Evolutionary conservation across 208 protist species (phyloP).

Genomic region (Crithidia brevicula): DNA sequence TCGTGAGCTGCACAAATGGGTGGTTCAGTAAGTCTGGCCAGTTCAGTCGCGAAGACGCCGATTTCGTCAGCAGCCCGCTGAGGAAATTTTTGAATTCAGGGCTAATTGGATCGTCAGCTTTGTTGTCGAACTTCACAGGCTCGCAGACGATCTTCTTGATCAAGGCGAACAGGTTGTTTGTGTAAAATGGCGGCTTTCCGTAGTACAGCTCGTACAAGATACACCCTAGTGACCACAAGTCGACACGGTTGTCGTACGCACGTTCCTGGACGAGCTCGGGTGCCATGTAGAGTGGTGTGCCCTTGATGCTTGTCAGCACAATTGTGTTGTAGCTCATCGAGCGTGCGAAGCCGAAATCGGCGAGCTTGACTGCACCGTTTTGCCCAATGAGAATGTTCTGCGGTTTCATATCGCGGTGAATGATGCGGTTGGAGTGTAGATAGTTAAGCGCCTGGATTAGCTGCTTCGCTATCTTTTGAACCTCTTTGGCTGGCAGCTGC

Average conservation of each 20-base stretch:
- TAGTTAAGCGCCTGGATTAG: constrained; percentile 97
- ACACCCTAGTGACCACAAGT: constrained; percentile 98
- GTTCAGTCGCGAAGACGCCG: constrained; percentile 86
- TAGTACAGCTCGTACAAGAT: constrained; percentile 98
- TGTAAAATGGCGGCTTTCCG: constrained; percentile 97
- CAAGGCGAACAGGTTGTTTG: constrained; percentile 95
- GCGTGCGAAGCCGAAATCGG: constrained; percentile 98
- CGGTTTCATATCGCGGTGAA: constrained; percentile 97
- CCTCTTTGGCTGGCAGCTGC: constrained; percentile 87
- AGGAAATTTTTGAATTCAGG: constrained; percentile 92
- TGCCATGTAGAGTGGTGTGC: constrained; percentile 97
- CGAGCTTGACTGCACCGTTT: constrained; percentile 96
- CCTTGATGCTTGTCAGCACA: constrained; percentile 96
- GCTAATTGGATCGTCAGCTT: constrained; percentile 82
- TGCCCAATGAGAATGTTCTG: constrained; percentile 97
- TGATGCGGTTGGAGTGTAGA: constrained; percentile 97
- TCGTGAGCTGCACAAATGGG: constrained; percentile 84
- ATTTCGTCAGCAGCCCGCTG: constrained; percentile 95
- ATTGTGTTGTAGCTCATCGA: constrained; percentile 96
- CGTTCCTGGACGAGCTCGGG: constrained; percentile 95
- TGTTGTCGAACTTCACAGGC: constrained; percentile 77
- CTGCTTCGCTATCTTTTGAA: constrained; percentile 96
- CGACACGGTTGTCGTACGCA: constrained; percentile 95
- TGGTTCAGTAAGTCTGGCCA: constrained; percentile 93
- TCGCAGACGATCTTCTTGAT: constrained; percentile 96